Evolutionary conservation across 2,329 filamentous ascomycete species (phyloP).

Genomic region (Trichoderma citrinoviride): DNA sequence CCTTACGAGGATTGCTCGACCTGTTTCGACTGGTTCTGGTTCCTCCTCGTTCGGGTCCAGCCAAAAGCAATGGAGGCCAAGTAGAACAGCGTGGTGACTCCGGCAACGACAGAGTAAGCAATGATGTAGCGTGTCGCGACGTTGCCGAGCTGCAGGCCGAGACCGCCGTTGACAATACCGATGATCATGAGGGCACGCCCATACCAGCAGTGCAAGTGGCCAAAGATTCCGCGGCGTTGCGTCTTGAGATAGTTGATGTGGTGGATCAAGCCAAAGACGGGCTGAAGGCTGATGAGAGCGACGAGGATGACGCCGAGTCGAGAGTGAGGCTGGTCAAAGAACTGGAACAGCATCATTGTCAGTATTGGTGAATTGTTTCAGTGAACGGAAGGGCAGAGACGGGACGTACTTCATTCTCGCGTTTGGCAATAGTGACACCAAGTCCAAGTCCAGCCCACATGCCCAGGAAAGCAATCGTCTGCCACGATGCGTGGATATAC

Average conservation of each 20-base stretch:
- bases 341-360: constrained; percentile 37
- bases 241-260: constrained; percentile 52
- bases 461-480: constrained; percentile 51
- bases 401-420: constrained; percentile 43
- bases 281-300: constrained; percentile 55
- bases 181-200: constrained; percentile 57
- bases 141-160: constrained; percentile 53
- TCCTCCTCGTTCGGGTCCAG: constrained; percentile 14
- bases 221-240: constrained; percentile 48
- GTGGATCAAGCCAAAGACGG: constrained; percentile 56
- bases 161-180: constrained; percentile 61
- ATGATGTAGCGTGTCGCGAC: constrained; percentile 44
- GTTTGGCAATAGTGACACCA: constrained; percentile 49
- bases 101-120: constrained; percentile 56
- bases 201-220: constrained; percentile 61
- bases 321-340: constrained; percentile 53
- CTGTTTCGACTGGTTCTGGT: constrained; percentile 3
- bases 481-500: constrained; percentile 56
- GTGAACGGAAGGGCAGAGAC: background rate
- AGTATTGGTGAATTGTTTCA: background rate
- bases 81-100: constrained; percentile 48
- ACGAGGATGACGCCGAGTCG: constrained; percentile 55
- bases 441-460: constrained; percentile 62
- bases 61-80: constrained; percentile 29
- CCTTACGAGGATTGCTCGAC: background rate